Evolutionary conservation across 257 asterid species (phyloP).

Genomic region (Schizonepeta tenuifolia): DNA sequence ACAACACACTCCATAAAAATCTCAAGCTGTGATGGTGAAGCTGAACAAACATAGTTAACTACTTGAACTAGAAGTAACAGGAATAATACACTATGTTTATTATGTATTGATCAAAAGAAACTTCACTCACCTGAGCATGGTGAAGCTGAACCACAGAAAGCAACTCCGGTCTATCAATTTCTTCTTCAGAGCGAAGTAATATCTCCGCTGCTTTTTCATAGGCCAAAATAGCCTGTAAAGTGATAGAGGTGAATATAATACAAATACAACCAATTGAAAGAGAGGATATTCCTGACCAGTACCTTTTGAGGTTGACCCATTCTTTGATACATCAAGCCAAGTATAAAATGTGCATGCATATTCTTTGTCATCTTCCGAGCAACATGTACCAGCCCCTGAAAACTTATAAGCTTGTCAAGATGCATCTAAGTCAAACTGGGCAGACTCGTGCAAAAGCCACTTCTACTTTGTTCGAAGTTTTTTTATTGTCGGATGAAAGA

Average conservation of each 20-base stretch:
- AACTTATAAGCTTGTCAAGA: slow-evolving; percentile 34
- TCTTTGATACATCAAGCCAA: slow-evolving; percentile 97
- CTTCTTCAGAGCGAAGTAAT: slow-evolving; percentile 93
- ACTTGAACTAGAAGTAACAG: slow-evolving; percentile 1
- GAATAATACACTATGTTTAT: slow-evolving; percentile 8
- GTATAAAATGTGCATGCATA: slow-evolving; percentile 93
- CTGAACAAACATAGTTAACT: slow-evolving; percentile 40
- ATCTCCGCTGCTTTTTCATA: slow-evolving; percentile 95
- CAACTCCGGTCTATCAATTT: slow-evolving; percentile 93
- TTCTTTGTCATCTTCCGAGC: slow-evolving; percentile 98
- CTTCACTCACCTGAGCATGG: slow-evolving; percentile 78
- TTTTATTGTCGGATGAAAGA: background rate
- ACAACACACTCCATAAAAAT: background rate
- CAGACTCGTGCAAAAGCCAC: slow-evolving; percentile 6
- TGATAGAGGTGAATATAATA: slow-evolving; percentile 29
- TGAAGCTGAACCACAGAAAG: slow-evolving; percentile 91
- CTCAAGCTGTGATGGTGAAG: slow-evolving; percentile 54
- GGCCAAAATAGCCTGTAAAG: slow-evolving; percentile 72
- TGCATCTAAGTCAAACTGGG: slow-evolving; percentile 21
- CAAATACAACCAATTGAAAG: slow-evolving; percentile 27
- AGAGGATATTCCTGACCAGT: slow-evolving; percentile 32
- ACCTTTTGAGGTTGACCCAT: slow-evolving; percentile 99
- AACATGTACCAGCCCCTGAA: slow-evolving; percentile 92
- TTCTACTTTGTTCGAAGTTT: slow-evolving; percentile 16
- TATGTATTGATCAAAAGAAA: slow-evolving; percentile 19